Percentiles rank a stretch among this genome's conserved stretches.
Evolutionary conservation across 2,329 filamentous ascomycete genomes (phyloP).

Genomic region (Cordyceps pruinosa): DNA sequence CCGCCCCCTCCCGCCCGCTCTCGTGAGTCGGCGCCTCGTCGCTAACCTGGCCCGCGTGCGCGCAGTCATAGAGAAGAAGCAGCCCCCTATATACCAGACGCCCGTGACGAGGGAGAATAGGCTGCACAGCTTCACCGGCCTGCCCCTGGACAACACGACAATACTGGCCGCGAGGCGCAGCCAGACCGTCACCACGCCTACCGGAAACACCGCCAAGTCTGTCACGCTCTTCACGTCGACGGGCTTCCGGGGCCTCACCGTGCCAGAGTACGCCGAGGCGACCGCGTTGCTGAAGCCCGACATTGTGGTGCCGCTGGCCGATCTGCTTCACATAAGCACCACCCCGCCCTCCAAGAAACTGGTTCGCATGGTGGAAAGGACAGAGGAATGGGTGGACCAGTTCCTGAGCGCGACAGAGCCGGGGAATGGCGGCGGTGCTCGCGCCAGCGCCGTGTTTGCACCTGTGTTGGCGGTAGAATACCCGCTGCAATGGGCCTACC

Average conservation of each 20-base stretch:
- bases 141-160: conserved; percentile 58
- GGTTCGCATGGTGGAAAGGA: conserved; percentile 78
- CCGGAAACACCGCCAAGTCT: conserved; percentile 62
- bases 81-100: conserved; percentile 43
- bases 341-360: conserved; percentile 63
- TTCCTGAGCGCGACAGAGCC: conserved; percentile 41
- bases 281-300: conserved; percentile 66
- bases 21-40: background rate
- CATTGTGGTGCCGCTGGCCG: conserved; percentile 70
- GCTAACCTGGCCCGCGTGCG: background rate
- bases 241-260: conserved; percentile 67
- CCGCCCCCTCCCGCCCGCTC: background rate
- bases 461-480: conserved; percentile 69
- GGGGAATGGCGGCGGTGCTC: conserved; percentile 25
- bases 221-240: conserved; percentile 80
- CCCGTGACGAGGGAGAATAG: conserved; percentile 36
- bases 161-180: conserved; percentile 72
- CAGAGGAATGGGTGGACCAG: conserved; percentile 71
- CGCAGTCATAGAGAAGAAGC: conserved; percentile 48
- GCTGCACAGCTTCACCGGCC: conserved; percentile 70
- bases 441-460: conserved; percentile 43
- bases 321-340: conserved; percentile 48
- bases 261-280: conserved; percentile 61
- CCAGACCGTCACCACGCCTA: conserved; percentile 65
- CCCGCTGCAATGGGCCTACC: conserved; percentile 70